phyloP scores from a whole-genome alignment of 768 basidiomycete species.

The Hydnomerulius pinastri region DNA sequence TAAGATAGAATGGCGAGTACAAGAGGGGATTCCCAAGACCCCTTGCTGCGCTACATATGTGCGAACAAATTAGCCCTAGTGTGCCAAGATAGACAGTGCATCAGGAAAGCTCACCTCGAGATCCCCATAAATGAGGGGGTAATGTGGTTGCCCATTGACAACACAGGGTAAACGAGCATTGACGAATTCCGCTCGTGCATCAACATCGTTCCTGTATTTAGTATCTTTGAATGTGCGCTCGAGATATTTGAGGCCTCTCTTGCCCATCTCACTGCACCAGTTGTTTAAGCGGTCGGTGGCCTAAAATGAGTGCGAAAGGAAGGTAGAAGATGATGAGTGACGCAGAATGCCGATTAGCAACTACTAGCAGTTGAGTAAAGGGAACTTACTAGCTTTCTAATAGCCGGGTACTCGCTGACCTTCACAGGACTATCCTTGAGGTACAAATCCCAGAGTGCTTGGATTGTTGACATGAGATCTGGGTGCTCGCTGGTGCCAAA shows the following conservation, averaged over 20 bases:
- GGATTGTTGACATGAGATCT: background rate
- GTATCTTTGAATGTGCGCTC: background rate
- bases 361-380: too few relatives aligned
- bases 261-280: conserved; percentile 4
- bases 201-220: conserved; percentile 1
- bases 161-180: background rate
- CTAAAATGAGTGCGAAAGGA: background rate
- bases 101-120: conserved; percentile 1
- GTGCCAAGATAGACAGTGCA: background rate
- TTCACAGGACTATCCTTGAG: background rate
- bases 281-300: conserved; percentile 5
- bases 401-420: conserved; percentile 1
- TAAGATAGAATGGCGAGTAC: conserved; percentile 2
- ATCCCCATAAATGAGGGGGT: conserved; percentile 1
- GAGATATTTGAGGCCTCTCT: background rate
- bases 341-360: too few relatives aligned
- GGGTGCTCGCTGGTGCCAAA: conserved; percentile 7
- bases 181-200: background rate
- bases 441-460: background rate
- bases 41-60: background rate
- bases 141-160: background rate
- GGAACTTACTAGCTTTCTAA: background rate
- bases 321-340: too few relatives aligned
- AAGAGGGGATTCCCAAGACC: background rate
- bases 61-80: background rate